These are phyloP conservation scores for Adansonia gregorii DNA, from an alignment of 441 rosid genomes.

Conservation along the genomic window DNA sequence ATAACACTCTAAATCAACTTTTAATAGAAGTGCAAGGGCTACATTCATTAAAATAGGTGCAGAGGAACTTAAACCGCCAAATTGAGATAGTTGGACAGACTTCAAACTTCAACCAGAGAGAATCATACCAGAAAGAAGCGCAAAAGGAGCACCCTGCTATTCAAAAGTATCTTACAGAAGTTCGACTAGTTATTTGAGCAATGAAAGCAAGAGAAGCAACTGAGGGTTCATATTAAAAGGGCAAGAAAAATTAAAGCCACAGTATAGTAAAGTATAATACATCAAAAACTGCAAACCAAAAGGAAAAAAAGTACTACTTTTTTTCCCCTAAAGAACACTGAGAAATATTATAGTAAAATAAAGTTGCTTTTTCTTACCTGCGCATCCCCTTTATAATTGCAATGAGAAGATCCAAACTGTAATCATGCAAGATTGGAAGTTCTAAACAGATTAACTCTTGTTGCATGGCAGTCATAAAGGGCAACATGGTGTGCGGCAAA, in stretches of 20 bases:
- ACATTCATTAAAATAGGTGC: neutral
- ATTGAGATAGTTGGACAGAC: neutral
- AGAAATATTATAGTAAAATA: slow-evolving; percentile 13
- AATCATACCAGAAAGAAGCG: neutral
- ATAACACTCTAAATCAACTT: neutral
- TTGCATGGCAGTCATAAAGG: slow-evolving; percentile 62
- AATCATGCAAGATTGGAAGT: slow-evolving; percentile 76
- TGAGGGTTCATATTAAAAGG: neutral
- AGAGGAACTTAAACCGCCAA: neutral
- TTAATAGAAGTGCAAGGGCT: neutral
- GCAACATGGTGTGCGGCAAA: slow-evolving; percentile 46
- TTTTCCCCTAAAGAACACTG: neutral
- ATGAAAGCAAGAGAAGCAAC: neutral
- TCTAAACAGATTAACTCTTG: slow-evolving; percentile 77
- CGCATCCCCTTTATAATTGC: slow-evolving; percentile 67
- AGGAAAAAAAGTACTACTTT: neutral
- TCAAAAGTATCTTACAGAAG: neutral
- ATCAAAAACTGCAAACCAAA: neutral
- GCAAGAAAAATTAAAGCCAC: neutral
- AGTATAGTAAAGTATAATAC: neutral
- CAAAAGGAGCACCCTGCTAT: slow-evolving; percentile 6
- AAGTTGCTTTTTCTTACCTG: slow-evolving; percentile 50
- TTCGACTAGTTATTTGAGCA: slow-evolving; percentile 12
- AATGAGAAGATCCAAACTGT: slow-evolving; percentile 65
- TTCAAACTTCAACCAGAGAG: slow-evolving; percentile 2